Evolutionary conservation across 179 eudicot species (phyloP), one percentile per base, ranked within the genome.

Genomic region (Spergularia azorica): DNA sequence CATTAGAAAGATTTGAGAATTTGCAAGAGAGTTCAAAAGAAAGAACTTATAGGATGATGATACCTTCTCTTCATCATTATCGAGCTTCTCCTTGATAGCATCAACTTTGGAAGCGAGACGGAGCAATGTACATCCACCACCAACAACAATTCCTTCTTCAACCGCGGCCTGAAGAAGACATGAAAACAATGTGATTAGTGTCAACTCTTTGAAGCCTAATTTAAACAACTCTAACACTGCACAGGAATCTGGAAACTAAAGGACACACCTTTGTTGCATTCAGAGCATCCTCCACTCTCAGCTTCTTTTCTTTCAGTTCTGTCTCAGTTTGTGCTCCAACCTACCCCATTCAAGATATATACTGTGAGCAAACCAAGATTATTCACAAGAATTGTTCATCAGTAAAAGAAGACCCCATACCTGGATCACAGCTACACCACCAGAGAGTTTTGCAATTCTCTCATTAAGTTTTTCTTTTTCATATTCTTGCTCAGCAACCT

Each of bases 241-340:
- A 36, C 5, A 5, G 1, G 2, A 32, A 1, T 32, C 2, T 1
- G 39, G 39, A n/a, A 4, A 38, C 56, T 0, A 72, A 55, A 72
- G 11, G n/a, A 41, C 39, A 41, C 69, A 74, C 84, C 84, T 82
- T 82, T 69, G 97, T 95, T 70, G 98, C 97, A 80, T 91, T 93
- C n/a, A 95, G 83, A 72, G 99, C 99, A 85, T 95, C 99, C 57
- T 92, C 95, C 51, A 95, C 97, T 81, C 99, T 90, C 82, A 91
- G 90, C 79, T 93, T 95, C 89, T 95, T 95, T 86, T 95, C 99
- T 73, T 89, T 79, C 60, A 95, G 92, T 81, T 95, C 99, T 57
- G 90, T 83, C 79, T 95, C 99, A 83, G 98, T 95, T 73, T 97
- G 97, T 41, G 97, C 98, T 73, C 99, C 99, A 32, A 91, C 97